phyloP scores from a whole-genome alignment of 345 rosid genomes.

The Eucalyptus marginata region DNA sequence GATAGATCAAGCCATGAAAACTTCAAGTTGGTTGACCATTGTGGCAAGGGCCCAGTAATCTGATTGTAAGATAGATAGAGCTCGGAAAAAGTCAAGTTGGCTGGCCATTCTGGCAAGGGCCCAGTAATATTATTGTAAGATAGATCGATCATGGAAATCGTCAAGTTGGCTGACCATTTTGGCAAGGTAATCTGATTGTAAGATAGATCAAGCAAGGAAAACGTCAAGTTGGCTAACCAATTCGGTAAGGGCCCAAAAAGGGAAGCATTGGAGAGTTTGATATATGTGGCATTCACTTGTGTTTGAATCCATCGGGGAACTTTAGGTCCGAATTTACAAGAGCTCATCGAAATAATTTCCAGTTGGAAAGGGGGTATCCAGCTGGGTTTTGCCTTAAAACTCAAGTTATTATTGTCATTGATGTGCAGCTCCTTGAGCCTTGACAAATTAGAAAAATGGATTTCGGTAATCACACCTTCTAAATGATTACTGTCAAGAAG shows the following conservation, averaged over 20 bases:
- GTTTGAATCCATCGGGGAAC: background rate
- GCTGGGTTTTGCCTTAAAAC: background rate
- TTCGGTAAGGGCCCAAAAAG: too few relatives aligned
- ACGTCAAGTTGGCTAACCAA: too few relatives aligned
- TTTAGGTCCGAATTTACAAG: background rate
- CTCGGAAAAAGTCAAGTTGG: too few relatives aligned
- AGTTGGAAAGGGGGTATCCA: background rate
- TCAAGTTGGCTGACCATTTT: too few relatives aligned
- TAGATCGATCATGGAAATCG: too few relatives aligned
- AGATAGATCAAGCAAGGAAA: fast-evolving
- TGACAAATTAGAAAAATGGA: background rate
- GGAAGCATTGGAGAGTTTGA: fast-evolving
- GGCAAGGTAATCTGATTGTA: too few relatives aligned
- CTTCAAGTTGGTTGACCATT: fast-evolving
- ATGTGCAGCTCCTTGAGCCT: background rate
- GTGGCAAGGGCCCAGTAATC: too few relatives aligned
- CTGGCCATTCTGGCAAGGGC: too few relatives aligned
- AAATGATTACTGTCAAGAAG: background rate
- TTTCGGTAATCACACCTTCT: background rate
- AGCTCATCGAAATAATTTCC: fast-evolving
- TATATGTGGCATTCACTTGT: fast-evolving
- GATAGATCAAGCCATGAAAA: fast-evolving
- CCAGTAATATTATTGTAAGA: too few relatives aligned
- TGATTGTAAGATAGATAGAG: too few relatives aligned
- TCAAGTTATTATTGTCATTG: background rate